These are phyloP conservation scores for Isabelozyma pseudorhagii DNA, from an alignment of 805 yeast species.

Conservation along the genomic window DNA sequence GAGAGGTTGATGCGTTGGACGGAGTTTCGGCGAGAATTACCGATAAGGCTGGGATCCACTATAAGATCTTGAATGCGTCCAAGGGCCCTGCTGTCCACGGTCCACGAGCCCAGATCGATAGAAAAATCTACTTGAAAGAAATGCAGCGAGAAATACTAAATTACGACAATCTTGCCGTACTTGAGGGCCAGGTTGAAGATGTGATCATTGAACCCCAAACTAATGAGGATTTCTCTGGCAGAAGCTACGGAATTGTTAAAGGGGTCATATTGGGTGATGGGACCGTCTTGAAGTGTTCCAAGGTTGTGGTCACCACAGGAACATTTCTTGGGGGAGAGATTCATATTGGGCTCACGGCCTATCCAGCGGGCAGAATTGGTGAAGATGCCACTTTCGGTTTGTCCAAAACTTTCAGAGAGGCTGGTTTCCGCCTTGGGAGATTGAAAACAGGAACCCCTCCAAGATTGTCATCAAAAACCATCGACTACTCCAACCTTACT, in stretches of 20 bases:
- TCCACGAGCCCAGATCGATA: constrained; percentile 93
- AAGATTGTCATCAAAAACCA: constrained; percentile 67
- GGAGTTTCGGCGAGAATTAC: constrained; percentile 87
- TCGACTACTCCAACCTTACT: constrained; percentile 61
- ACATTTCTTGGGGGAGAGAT: constrained; percentile 94
- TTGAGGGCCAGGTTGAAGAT: constrained; percentile 82
- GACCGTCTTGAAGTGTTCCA: constrained; percentile 50
- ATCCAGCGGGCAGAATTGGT: constrained; percentile 92
- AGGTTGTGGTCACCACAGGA: constrained; percentile 90
- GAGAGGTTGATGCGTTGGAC: constrained; percentile 95
- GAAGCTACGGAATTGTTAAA: constrained; percentile 44
- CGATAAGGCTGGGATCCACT: constrained; percentile 91
- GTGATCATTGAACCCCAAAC: constrained; percentile 46
- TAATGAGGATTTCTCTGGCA: constrained; percentile 29
- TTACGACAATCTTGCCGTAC: constrained; percentile 55
- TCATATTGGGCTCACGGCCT: constrained; percentile 77
- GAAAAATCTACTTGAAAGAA: constrained; percentile 69
- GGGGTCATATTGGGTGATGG: constrained; percentile 81
- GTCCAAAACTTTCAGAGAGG: constrained; percentile 68
- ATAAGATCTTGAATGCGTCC: constrained; percentile 77
- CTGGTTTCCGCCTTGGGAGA: constrained; percentile 83
- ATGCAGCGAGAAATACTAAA: constrained; percentile 68
- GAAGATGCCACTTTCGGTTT: constrained; percentile 90
- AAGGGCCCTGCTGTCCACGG: constrained; percentile 99
- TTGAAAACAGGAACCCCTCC: constrained; percentile 98